These are phyloP conservation scores for Alternaria atra DNA, from an alignment of 2,329 filamentous ascomycete genomes.

Conservation along the genomic window DNA sequence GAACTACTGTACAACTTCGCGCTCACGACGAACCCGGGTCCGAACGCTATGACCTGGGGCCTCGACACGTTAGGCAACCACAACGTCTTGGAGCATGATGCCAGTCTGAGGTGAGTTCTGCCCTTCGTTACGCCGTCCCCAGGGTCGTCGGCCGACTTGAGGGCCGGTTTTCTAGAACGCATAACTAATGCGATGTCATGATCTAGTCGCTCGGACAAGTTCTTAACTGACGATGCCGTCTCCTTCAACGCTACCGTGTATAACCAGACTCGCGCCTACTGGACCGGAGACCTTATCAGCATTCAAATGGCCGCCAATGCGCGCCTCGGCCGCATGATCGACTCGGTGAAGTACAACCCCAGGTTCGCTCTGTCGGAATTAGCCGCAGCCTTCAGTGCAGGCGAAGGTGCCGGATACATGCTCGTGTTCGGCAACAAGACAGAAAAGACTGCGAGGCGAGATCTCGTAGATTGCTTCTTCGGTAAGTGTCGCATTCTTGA, in stretches of 20 bases:
- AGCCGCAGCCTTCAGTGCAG: background rate
- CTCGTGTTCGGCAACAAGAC: conserved; percentile 8
- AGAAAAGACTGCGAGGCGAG: background rate
- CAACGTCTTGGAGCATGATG: conserved; percentile 60
- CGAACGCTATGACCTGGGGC: conserved; percentile 13
- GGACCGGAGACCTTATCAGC: background rate
- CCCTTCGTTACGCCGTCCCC: background rate
- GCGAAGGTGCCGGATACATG: conserved; percentile 7
- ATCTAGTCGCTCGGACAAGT: conserved; percentile 1
- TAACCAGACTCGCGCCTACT: conserved; percentile 52
- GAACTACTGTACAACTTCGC: conserved; percentile 12
- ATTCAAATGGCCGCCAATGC: conserved; percentile 15
- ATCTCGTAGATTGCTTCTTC: background rate
- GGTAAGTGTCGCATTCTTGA: background rate
- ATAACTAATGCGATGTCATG: background rate
- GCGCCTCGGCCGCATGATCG: conserved; percentile 10
- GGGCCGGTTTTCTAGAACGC: background rate
- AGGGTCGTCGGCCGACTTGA: background rate
- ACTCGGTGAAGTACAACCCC: conserved; percentile 7
- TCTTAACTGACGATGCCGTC: background rate
- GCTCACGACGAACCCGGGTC: conserved; percentile 14
- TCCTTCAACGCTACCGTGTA: conserved; percentile 60
- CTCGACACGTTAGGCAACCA: conserved; percentile 54
- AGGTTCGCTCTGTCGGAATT: background rate
- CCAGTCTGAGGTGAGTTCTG: conserved; percentile 37